Evolutionary conservation across 2,329 filamentous ascomycete genomes (phyloP).

Genomic region (Talaromyces sp.): DNA sequence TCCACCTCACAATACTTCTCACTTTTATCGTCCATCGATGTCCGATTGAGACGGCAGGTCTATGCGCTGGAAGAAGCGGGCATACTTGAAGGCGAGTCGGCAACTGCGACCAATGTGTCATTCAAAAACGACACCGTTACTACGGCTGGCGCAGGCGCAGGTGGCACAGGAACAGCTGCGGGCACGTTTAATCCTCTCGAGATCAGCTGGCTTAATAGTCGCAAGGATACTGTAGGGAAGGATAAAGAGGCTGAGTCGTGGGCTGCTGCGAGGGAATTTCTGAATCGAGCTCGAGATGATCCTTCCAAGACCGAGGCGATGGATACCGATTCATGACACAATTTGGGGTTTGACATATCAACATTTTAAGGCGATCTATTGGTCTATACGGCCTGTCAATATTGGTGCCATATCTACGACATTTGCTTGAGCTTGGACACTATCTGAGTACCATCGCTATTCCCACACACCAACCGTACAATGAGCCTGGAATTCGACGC

Average conservation of each 20-base stretch:
- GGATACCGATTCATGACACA: constrained; percentile 29
- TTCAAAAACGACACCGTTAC: constrained; percentile 15
- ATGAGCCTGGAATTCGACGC: not conserved
- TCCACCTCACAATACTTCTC: constrained; percentile 63
- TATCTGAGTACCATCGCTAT: not conserved
- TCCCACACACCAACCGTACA: not conserved
- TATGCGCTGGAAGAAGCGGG: constrained; percentile 78
- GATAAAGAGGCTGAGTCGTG: constrained; percentile 83
- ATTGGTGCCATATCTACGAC: not conserved
- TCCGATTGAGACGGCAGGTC: constrained; percentile 71
- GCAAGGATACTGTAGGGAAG: constrained; percentile 75
- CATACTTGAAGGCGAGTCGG: constrained; percentile 58
- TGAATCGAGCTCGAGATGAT: constrained; percentile 40
- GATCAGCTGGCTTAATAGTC: constrained; percentile 84
- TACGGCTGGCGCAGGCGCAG: constrained; percentile 20
- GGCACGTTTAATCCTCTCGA: constrained; percentile 63
- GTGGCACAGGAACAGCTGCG: constrained; percentile 24
- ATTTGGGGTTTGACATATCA: not conserved
- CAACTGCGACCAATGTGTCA: constrained; percentile 28
- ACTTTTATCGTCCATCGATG: constrained; percentile 71
- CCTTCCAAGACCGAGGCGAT: constrained; percentile 30
- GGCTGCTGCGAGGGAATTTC: constrained; percentile 58
- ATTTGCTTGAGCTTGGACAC: not conserved
- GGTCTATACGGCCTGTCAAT: not conserved
- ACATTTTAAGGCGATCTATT: not conserved